These are phyloP conservation scores for Bothriochloa decipiens DNA, from an alignment of 176 grass and related monocot genomes.

Conservation along the genomic window DNA sequence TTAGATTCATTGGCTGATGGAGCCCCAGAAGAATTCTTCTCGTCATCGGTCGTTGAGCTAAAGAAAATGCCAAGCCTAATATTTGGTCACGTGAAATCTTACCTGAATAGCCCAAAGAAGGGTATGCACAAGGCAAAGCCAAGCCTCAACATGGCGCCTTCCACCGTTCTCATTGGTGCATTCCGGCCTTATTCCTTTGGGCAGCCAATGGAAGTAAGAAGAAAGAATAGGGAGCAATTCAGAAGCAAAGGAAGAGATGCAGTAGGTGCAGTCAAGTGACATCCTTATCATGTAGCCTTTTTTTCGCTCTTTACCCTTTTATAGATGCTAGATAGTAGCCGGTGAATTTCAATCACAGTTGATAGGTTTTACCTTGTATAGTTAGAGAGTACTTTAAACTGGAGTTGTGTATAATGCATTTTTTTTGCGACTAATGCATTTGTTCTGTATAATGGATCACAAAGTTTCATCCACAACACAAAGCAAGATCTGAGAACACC, in stretches of 20 bases:
- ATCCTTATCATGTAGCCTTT: slow-evolving; percentile 27
- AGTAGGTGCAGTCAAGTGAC: slow-evolving; percentile 53
- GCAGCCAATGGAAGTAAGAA: slow-evolving; percentile 59
- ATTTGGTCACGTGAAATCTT: slow-evolving; percentile 64
- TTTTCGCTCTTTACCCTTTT: background rate
- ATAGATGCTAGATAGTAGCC: slow-evolving; percentile 20
- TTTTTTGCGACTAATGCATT: background rate
- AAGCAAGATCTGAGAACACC: background rate
- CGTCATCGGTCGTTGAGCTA: slow-evolving; percentile 54
- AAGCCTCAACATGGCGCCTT: slow-evolving; percentile 61
- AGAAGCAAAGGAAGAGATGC: slow-evolving; percentile 58
- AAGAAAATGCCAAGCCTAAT: slow-evolving; percentile 50
- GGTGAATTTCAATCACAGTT: slow-evolving; percentile 13
- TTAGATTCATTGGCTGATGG: slow-evolving; percentile 42
- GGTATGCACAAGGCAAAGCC: slow-evolving; percentile 48
- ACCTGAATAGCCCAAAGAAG: slow-evolving; percentile 56
- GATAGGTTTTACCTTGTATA: slow-evolving; percentile 51
- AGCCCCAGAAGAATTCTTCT: slow-evolving; percentile 60
- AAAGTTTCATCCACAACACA: slow-evolving; percentile 1
- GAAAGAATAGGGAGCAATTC: slow-evolving; percentile 59
- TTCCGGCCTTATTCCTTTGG: slow-evolving; percentile 66
- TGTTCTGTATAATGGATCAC: slow-evolving; percentile 32
- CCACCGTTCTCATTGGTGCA: slow-evolving; percentile 66
- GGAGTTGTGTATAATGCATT: slow-evolving; percentile 36
- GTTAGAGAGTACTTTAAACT: slow-evolving; percentile 30